Percentiles rank a stretch among this genome's conserved stretches.
These are phyloP conservation scores for Carnegiea gigantea DNA, from an alignment of 179 eudicot genomes.

Conservation along the genomic window DNA sequence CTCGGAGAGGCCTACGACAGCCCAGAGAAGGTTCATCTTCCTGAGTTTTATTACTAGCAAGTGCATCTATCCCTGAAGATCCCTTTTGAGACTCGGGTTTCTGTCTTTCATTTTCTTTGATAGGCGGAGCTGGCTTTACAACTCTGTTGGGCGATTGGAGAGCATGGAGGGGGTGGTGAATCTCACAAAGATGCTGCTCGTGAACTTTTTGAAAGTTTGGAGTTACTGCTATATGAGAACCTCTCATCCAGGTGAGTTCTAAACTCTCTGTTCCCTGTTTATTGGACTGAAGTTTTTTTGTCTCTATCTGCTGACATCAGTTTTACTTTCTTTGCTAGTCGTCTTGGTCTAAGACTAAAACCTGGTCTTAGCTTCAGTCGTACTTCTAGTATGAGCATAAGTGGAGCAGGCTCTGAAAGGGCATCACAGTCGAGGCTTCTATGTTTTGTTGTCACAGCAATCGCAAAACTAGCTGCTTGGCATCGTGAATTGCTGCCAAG, in stretches of 20 bases:
- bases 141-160: constrained; percentile 99
- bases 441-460: constrained; percentile 95
- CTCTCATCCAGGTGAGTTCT: constrained; percentile 78
- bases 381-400: constrained; percentile 42
- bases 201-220: constrained; percentile 96
- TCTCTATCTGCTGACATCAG: constrained; percentile 26
- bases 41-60: neutral
- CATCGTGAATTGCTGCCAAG: constrained; percentile 94
- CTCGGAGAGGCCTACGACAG: constrained; percentile 97
- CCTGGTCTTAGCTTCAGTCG: constrained; percentile 48
- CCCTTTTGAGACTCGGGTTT: neutral
- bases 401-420: constrained; percentile 49
- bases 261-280: neutral
- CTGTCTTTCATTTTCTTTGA: constrained; percentile 10
- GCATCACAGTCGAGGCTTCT: constrained; percentile 84
- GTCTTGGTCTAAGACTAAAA: constrained; percentile 71
- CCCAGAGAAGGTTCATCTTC: constrained; percentile 68
- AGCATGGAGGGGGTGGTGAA: constrained; percentile 96
- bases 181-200: constrained; percentile 94
- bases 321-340: constrained; percentile 43
- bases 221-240: constrained; percentile 88
- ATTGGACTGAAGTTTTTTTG: neutral
- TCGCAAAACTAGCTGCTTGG: constrained; percentile 92
- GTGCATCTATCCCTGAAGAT: neutral
- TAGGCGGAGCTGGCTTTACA: constrained; percentile 95